A percentile compares a stretch with the other conserved stretches of the same genome.
phyloP scores from a whole-genome alignment of 345 rosid genomes.

The Moricandia arvensis region DNA sequence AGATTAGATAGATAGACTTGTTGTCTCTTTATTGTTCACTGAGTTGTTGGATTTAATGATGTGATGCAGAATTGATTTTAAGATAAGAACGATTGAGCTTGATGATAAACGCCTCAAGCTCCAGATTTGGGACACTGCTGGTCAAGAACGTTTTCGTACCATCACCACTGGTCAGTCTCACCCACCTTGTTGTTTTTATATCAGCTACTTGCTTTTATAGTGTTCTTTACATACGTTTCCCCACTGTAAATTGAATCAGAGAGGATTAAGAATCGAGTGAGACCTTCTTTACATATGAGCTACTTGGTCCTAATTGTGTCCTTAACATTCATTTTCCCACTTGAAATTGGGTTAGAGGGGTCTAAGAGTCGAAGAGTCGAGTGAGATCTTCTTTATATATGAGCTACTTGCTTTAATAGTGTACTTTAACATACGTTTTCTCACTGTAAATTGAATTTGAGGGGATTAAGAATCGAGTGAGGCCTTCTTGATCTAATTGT shows the following conservation, averaged over 20 bases:
- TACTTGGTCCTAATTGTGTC: neutral
- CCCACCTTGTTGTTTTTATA: constrained; percentile 9
- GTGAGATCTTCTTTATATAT: neutral
- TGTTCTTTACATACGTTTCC: neutral
- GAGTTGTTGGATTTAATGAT: neutral
- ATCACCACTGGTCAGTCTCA: constrained; percentile 72
- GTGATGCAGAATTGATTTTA: constrained; percentile 62
- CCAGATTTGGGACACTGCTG: constrained; percentile 84
- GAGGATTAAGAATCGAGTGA: too few relatives aligned
- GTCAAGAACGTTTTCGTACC: constrained; percentile 86
- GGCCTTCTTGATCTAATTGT: neutral
- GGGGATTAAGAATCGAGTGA: neutral
- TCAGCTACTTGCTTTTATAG: neutral
- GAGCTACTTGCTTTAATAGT: neutral
- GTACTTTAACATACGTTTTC: neutral
- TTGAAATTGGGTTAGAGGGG: neutral
- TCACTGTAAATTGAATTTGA: neutral
- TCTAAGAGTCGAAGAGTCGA: neutral
- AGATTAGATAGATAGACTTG: neutral
- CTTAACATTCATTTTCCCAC: neutral
- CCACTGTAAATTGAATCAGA: neutral
- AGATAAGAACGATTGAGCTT: constrained; percentile 79
- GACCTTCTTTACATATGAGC: neutral
- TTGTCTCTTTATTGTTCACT: neutral
- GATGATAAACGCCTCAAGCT: constrained; percentile 75